Evolutionary conservation across 805 yeast species (phyloP).

Genomic region (Schwanniomyces pseudopolymorphus): DNA sequence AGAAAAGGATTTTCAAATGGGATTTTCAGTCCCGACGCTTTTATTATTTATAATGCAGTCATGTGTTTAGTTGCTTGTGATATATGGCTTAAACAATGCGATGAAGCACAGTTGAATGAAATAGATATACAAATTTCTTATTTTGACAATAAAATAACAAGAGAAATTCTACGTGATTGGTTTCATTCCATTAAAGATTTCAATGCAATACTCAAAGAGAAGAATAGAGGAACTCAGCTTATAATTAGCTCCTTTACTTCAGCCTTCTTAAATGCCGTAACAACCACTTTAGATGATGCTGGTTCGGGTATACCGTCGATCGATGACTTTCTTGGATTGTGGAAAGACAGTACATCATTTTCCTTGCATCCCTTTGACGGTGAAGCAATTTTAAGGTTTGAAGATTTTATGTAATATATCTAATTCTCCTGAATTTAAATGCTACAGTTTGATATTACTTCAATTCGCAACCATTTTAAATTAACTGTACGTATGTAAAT

Average conservation of each 20-base stretch:
- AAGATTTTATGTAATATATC: background rate
- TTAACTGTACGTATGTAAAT: too few species aligned
- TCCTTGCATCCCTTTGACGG: background rate
- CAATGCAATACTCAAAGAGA: background rate
- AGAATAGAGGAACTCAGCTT: background rate
- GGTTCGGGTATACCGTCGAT: background rate
- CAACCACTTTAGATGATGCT: background rate
- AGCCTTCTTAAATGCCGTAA: background rate
- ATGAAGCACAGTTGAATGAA: background rate
- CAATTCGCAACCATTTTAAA: too few species aligned
- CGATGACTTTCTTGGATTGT: background rate
- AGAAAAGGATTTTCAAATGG: background rate
- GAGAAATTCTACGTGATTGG: background rate
- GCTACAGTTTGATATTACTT: too few species aligned
- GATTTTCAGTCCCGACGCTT: conserved; percentile 1
- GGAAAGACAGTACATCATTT: background rate
- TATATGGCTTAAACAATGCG: background rate
- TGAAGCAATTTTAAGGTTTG: background rate
- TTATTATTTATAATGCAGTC: conserved; percentile 6
- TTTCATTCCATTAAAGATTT: background rate
- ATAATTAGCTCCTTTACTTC: background rate
- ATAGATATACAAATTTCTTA: background rate
- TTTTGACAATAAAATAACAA: background rate
- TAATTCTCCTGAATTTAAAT: too few species aligned
- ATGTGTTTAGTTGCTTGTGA: conserved; percentile 5